Percentiles rank a stretch among this genome's conserved stretches.
Conservation (phyloP, 192 early-diverging fungal genomes). For the Phycomyces blakesleeanus region DNA sequence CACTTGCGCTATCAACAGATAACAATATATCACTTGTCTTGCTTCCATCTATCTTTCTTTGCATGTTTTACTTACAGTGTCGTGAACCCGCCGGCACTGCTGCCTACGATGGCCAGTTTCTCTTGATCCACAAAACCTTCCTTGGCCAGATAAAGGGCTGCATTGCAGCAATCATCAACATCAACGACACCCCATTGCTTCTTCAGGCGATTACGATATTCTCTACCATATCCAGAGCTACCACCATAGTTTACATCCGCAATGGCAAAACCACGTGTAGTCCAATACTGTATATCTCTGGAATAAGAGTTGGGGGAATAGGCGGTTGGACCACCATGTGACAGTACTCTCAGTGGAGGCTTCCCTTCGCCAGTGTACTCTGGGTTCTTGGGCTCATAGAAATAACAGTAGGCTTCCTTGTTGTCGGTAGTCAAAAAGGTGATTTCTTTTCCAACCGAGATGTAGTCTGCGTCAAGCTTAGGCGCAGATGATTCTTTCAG, state of each 20-base stretch:
- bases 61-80: conserved; percentile 35
- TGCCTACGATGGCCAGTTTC: conserved; percentile 64
- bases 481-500: neutral
- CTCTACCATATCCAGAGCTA: conserved; percentile 69
- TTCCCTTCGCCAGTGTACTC: conserved; percentile 49
- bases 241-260: conserved; percentile 81
- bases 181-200: conserved; percentile 74
- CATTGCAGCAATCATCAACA: conserved; percentile 72
- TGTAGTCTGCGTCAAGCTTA: conserved; percentile 30
- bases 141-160: conserved; percentile 57
- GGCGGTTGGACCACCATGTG: conserved; percentile 72
- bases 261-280: conserved; percentile 70
- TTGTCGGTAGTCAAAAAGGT: conserved; percentile 56
- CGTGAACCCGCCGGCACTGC: conserved; percentile 68
- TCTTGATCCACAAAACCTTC: conserved; percentile 54
- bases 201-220: conserved; percentile 67
- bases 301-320: conserved; percentile 37
- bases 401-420: conserved; percentile 47
- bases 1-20: conserved; percentile 37
- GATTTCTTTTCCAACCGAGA: conserved; percentile 62
- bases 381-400: conserved; percentile 63
- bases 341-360: conserved; percentile 66
- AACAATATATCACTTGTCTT: neutral
- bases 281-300: conserved; percentile 66
- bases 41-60: neutral